phyloP scores from a whole-genome alignment of 2,329 filamentous ascomycete genomes.

The Teratosphaeriaceae sp. region DNA sequence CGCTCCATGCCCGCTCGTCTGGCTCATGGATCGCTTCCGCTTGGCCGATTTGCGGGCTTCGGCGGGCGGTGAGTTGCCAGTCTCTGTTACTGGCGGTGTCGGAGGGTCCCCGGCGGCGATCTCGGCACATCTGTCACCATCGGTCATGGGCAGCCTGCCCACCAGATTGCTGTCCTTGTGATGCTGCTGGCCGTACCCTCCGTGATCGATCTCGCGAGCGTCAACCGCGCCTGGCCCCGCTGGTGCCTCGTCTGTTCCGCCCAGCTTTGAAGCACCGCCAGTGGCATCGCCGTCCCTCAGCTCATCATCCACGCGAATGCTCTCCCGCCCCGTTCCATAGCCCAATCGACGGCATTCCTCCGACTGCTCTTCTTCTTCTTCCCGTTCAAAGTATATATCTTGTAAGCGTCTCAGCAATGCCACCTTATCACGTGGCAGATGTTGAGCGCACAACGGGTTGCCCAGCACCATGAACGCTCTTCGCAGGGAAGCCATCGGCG shows the following conservation, averaged over 20 bases:
- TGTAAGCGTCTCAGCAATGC: not conserved
- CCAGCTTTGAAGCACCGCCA: not conserved
- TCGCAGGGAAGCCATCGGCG: not conserved
- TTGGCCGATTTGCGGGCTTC: not conserved
- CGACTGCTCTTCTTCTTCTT: not conserved
- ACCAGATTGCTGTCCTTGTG: not conserved
- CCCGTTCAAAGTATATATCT: not conserved
- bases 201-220: not conserved
- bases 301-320: not conserved
- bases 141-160: not conserved
- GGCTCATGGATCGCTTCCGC: not conserved
- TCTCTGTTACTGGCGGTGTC: not conserved
- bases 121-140: not conserved
- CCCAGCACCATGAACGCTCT: not conserved
- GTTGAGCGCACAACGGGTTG: not conserved
- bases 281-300: not conserved
- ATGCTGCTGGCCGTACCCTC: not conserved
- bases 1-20: not conserved
- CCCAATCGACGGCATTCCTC: not conserved
- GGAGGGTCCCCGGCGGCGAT: not conserved
- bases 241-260: not conserved
- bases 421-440: not conserved
- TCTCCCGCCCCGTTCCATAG: not conserved
- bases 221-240: not conserved
- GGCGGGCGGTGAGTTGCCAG: not conserved